A percentile compares a stretch with the other conserved stretches of the same genome.
Evolutionary conservation across 192 early-diverging fungal genomes (phyloP).

Genomic region (Pilobolus umbonatus): DNA sequence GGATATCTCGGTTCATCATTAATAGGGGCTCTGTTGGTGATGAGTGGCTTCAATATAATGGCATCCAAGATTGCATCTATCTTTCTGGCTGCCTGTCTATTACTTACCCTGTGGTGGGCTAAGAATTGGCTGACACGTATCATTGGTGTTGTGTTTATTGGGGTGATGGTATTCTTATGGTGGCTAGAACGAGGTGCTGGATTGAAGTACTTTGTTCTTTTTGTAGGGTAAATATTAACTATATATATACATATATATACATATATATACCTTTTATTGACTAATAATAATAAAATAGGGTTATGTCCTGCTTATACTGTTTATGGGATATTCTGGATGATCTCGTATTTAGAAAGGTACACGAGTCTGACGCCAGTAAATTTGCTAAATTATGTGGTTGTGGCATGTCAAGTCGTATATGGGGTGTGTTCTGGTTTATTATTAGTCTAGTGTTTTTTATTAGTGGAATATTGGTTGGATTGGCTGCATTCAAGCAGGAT

Average conservation of each 20-base stretch:
- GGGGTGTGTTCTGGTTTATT: conserved; percentile 90
- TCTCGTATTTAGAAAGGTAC: conserved; percentile 83
- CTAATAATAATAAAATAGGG: conserved; percentile 38
- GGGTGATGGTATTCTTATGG: conserved; percentile 79
- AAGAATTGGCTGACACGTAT: conserved; percentile 81
- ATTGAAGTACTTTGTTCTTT: conserved; percentile 88
- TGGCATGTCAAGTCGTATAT: conserved; percentile 73
- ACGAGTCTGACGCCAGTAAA: conserved; percentile 89
- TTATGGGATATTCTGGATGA: conserved; percentile 97
- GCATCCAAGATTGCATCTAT: conserved; percentile 85
- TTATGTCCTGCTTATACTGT: conserved; percentile 90
- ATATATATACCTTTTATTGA: background rate
- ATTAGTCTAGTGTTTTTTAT: conserved; percentile 79
- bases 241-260: background rate
- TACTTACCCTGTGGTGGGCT: conserved; percentile 84
- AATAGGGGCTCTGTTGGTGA: conserved; percentile 89
- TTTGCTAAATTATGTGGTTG: conserved; percentile 70
- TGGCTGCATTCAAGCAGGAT: conserved; percentile 73
- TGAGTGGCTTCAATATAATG: conserved; percentile 83
- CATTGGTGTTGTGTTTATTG: conserved; percentile 80
- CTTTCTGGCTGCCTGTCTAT: conserved; percentile 78
- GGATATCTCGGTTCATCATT: conserved; percentile 89
- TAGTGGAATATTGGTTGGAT: conserved; percentile 70
- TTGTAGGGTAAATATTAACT: conserved; percentile 78
- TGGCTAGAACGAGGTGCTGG: conserved; percentile 68